These are phyloP conservation scores for Rostrohypoxylon terebratum DNA, from an alignment of 495 filamentous ascomycete species.

Conservation along the genomic window DNA sequence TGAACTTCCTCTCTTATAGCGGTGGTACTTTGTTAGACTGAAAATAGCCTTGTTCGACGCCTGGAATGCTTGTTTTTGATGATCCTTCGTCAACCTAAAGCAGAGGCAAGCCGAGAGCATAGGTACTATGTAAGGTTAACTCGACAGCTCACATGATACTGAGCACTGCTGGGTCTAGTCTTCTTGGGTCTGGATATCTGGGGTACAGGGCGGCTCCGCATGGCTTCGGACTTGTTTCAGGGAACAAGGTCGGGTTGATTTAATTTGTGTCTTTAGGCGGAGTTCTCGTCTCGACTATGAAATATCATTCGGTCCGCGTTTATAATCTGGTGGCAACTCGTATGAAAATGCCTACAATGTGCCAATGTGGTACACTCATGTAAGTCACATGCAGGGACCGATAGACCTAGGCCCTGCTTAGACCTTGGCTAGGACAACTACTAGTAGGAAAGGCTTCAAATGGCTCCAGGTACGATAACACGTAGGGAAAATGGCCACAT, in stretches of 20 bases:
- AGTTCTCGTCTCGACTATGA: constrained; percentile 18
- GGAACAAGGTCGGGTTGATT: constrained; percentile 18
- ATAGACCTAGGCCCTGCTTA: neutral
- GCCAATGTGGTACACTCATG: neutral
- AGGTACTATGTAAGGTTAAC: no score
- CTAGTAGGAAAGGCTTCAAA: neutral
- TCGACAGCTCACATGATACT: constrained; percentile 42
- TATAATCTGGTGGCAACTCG: constrained; percentile 14
- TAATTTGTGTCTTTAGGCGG: constrained; percentile 9
- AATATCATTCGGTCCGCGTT: constrained; percentile 11
- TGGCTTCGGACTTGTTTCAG: constrained; percentile 5
- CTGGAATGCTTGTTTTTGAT: constrained; percentile 14
- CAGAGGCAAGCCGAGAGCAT: constrained; percentile 11
- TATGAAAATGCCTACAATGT: neutral
- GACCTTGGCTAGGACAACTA: constrained; percentile 8
- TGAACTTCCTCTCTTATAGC: constrained; percentile 9
- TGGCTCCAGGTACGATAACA: neutral
- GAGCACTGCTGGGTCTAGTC: constrained; percentile 22
- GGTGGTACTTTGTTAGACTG: constrained; percentile 10
- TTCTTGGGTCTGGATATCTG: constrained; percentile 27
- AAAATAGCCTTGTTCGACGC: constrained; percentile 17
- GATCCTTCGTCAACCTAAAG: constrained; percentile 5
- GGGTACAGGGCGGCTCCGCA: constrained; percentile 32
- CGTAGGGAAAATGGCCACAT: constrained; percentile 1
- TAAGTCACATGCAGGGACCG: constrained; percentile 42